Percentiles rank a stretch among this genome's conserved stretches.
phyloP scores from a whole-genome alignment of 2,329 filamentous ascomycete species.

The Neodidymelliopsis sp. region DNA sequence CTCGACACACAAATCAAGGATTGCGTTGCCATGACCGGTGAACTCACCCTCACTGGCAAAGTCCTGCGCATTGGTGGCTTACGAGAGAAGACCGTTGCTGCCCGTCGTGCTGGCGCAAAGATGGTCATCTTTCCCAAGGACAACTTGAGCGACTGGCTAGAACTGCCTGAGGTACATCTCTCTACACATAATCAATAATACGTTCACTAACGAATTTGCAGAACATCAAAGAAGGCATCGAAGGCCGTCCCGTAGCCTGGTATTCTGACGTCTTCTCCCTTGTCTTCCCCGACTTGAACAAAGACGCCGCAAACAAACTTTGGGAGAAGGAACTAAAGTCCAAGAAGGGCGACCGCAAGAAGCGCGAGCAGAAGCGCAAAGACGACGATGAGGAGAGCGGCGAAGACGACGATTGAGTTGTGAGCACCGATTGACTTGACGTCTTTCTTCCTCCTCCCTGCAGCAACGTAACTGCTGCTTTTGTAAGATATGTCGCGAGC shows the following conservation, averaged over 20 bases:
- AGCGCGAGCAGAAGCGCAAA: constrained; percentile 40
- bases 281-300: constrained; percentile 84
- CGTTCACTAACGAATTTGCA: constrained; percentile 52
- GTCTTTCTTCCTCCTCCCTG: no score
- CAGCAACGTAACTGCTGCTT: no score
- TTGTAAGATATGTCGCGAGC: no score
- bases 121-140: constrained; percentile 95
- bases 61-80: constrained; percentile 93
- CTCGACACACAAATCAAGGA: constrained; percentile 80
- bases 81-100: constrained; percentile 96
- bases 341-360: constrained; percentile 48
- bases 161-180: constrained; percentile 85
- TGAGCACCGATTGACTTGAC: no score
- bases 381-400: constrained; percentile 58
- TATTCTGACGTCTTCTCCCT: constrained; percentile 93
- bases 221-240: constrained; percentile 98
- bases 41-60: constrained; percentile 96
- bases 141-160: constrained; percentile 96
- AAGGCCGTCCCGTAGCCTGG: constrained; percentile 91
- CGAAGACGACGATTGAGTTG: constrained; percentile 43
- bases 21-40: constrained; percentile 96
- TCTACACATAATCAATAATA: no score
- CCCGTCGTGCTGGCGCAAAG: constrained; percentile 87
- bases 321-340: constrained; percentile 70
- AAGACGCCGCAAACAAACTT: constrained; percentile 71